These are phyloP conservation scores for Talaromyces stipitatus DNA, from an alignment of 495 filamentous ascomycete genomes.

Conservation along the genomic window DNA sequence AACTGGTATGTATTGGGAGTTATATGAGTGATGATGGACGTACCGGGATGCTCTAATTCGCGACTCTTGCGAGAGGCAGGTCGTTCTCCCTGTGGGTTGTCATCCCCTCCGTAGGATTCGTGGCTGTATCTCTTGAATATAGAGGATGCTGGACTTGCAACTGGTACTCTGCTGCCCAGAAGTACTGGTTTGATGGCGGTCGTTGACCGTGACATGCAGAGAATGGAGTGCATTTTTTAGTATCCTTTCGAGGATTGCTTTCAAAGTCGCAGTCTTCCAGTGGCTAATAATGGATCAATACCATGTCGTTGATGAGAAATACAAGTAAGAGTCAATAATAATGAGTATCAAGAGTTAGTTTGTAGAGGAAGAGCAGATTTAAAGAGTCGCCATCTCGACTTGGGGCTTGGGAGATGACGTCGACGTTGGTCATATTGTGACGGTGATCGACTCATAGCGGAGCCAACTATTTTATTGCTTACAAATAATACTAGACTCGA, in stretches of 20 bases:
- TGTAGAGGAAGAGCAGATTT: neutral
- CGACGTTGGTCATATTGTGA: neutral
- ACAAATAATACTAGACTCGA: neutral
- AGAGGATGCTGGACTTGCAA: neutral
- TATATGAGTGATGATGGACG: neutral
- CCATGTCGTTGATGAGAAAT: neutral
- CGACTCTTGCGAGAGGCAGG: constrained; percentile 8
- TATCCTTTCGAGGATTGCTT: neutral
- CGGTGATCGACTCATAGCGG: neutral
- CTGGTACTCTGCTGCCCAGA: neutral
- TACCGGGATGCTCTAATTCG: constrained; percentile 23
- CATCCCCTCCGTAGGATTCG: constrained; percentile 16
- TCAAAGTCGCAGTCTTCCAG: neutral
- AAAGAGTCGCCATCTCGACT: neutral
- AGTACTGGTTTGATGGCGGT: neutral
- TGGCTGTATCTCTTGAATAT: constrained; percentile 8
- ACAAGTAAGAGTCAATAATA: neutral
- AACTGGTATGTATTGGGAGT: neutral
- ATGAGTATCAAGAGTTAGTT: neutral
- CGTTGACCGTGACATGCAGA: neutral
- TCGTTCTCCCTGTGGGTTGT: constrained; percentile 5
- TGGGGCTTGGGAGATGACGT: neutral
- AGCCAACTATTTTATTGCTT: neutral
- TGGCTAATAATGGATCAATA: neutral
- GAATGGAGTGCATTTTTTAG: neutral